phyloP scores from a whole-genome alignment of 2,329 filamentous ascomycete species.

The Geosmithia flava region DNA sequence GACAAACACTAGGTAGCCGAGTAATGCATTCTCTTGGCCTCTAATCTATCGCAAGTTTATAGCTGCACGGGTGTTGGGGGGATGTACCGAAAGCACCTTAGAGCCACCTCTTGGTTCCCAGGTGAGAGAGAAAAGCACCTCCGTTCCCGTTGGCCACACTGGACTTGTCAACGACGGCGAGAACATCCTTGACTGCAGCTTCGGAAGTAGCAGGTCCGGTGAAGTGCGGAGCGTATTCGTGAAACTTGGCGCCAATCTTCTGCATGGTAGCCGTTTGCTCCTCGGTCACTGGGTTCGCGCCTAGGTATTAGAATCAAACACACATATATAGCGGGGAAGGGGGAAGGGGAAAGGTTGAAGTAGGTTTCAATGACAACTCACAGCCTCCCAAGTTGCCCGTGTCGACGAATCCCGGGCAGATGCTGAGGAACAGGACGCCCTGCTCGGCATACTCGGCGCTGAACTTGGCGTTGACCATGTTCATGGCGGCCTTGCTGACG shows the following conservation, averaged over 20 bases:
- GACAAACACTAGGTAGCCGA: no score
- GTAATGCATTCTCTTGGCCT: no score
- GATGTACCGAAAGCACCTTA: no score
- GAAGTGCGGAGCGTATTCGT: slow-evolving; percentile 3
- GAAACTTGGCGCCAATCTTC: background rate
- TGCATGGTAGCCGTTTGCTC: background rate
- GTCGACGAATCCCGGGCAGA: slow-evolving; percentile 4
- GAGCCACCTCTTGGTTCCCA: slow-evolving; percentile 4
- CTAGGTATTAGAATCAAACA: background rate
- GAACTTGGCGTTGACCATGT: slow-evolving; percentile 38
- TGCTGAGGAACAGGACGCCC: slow-evolving; percentile 33
- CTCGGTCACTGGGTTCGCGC: background rate
- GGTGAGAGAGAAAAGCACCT: slow-evolving; percentile 3
- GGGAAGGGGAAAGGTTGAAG: background rate
- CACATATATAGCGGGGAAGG: background rate
- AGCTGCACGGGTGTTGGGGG: no score
- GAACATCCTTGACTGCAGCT: slow-evolving; percentile 1
- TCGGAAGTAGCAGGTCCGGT: slow-evolving; percentile 1
- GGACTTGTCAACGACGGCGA: background rate
- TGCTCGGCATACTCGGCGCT: slow-evolving; percentile 30
- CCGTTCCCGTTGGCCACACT: slow-evolving; percentile 2
- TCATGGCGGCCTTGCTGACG: slow-evolving; percentile 32
- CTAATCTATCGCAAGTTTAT: no score
- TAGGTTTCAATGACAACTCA: background rate
- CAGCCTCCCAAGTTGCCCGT: background rate